Conservation (phyloP, 2,329 filamentous ascomycete genomes). For the Pseudocercospora fuligena region DNA sequence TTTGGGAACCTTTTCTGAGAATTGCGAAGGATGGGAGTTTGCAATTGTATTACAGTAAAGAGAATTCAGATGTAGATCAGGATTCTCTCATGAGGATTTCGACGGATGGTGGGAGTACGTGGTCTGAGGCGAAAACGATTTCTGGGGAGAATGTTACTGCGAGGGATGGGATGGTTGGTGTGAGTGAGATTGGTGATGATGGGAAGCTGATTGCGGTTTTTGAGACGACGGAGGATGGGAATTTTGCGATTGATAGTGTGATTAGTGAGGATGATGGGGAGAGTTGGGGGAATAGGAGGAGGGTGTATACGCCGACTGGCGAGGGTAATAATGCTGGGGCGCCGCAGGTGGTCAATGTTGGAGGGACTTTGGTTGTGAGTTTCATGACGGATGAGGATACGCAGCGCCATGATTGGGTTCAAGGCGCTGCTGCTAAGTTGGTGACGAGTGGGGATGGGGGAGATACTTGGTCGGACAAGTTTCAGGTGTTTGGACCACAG, state of each 20-base stretch:
- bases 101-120: constrained; percentile 47
- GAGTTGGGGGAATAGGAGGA: constrained; percentile 46
- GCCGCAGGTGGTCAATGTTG: constrained; percentile 51
- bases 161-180: constrained; percentile 54
- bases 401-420: constrained; percentile 19
- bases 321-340: constrained; percentile 46
- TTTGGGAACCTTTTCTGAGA: constrained; percentile 55
- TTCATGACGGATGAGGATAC: constrained; percentile 55
- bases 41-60: constrained; percentile 53
- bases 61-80: constrained; percentile 48
- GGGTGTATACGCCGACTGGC: constrained; percentile 45
- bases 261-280: constrained; percentile 48
- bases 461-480: constrained; percentile 39
- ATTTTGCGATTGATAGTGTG: constrained; percentile 48
- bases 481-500: constrained; percentile 34
- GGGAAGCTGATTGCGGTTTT: constrained; percentile 49
- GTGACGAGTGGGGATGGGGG: constrained; percentile 39
- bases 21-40: constrained; percentile 44
- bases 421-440: constrained; percentile 34
- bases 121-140: constrained; percentile 42
- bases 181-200: constrained; percentile 40
- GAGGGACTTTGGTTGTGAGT: constrained; percentile 48
- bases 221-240: constrained; percentile 43
- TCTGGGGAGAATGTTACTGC: constrained; percentile 44
- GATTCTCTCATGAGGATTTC: constrained; percentile 50